Conservation (phyloP, 345 rosid genomes). For the Melaleuca quinquenervia region DNA sequence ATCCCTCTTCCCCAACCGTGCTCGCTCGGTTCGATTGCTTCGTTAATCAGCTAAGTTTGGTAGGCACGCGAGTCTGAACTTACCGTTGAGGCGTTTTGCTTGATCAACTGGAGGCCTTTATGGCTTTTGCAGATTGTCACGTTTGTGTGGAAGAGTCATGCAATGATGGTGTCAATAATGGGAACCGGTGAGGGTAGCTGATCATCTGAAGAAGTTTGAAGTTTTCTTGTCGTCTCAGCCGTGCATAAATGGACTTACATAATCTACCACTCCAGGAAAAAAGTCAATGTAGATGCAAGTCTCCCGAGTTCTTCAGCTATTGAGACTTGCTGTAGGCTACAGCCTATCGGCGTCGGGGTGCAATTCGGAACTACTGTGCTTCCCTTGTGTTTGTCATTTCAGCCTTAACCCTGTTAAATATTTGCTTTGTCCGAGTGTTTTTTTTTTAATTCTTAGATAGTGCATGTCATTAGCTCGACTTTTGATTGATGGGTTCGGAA, state of each 20-base stretch:
- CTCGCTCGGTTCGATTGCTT: not conserved
- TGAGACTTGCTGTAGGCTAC: not conserved
- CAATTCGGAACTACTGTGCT: not conserved
- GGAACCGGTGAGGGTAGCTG: not conserved
- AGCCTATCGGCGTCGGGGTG: not conserved
- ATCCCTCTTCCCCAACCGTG: fast-evolving
- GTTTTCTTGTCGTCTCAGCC: not conserved
- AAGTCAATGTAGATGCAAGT: fast-evolving
- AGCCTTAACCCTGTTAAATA: not conserved
- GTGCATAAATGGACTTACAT: not conserved
- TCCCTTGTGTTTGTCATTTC: not conserved
- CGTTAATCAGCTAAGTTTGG: not conserved
- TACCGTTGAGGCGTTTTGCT: not conserved
- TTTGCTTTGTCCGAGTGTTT: not conserved
- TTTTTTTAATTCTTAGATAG: not conserved
- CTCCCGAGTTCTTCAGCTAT: not conserved
- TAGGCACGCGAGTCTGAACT: not conserved
- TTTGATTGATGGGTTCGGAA: not conserved
- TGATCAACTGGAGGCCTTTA: not conserved
- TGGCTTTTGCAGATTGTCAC: not conserved
- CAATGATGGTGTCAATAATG: not conserved
- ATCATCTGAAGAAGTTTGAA: not conserved
- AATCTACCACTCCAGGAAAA: not conserved
- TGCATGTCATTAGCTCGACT: not conserved
- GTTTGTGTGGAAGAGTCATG: not conserved